These are phyloP conservation scores for Lindgomyces ingoldianus DNA, from an alignment of 495 filamentous ascomycete genomes.

Conservation along the genomic window DNA sequence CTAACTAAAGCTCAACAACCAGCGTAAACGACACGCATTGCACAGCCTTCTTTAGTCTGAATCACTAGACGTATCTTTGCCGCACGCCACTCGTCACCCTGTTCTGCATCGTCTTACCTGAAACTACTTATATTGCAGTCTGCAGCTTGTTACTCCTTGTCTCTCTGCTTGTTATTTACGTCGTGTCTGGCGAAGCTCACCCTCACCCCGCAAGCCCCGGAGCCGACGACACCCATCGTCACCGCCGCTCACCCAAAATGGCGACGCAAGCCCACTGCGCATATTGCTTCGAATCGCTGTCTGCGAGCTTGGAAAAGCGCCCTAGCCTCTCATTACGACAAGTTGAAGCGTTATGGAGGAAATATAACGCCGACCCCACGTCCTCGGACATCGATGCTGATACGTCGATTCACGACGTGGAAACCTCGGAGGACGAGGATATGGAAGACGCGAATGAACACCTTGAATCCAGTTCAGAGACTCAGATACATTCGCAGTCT, in stretches of 20 bases:
- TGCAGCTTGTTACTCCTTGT: not conserved
- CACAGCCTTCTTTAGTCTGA: not conserved
- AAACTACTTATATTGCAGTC: not conserved
- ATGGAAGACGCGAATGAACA: no score
- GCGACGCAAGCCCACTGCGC: constrained; percentile 80
- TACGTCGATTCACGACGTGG: no score
- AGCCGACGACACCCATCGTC: not conserved
- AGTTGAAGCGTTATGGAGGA: constrained; percentile 72
- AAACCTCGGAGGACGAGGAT: no score
- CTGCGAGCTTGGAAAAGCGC: constrained; percentile 63
- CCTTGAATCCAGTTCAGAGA: no score
- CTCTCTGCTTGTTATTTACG: no score
- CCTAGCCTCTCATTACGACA: constrained; percentile 59
- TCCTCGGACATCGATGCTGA: no score
- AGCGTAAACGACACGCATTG: not conserved
- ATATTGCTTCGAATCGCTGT: constrained; percentile 86
- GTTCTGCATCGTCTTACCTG: not conserved
- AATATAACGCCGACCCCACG: constrained; percentile 48
- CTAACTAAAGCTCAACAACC: not conserved
- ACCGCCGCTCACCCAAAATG: constrained; percentile 55
- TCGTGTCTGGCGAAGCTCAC: not conserved
- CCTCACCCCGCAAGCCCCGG: not conserved
- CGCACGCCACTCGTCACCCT: not conserved
- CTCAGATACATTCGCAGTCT: no score
- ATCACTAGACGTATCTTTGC: not conserved